Conservation (phyloP, 202 grass and related monocot species). For the Zizania palustris region DNA sequence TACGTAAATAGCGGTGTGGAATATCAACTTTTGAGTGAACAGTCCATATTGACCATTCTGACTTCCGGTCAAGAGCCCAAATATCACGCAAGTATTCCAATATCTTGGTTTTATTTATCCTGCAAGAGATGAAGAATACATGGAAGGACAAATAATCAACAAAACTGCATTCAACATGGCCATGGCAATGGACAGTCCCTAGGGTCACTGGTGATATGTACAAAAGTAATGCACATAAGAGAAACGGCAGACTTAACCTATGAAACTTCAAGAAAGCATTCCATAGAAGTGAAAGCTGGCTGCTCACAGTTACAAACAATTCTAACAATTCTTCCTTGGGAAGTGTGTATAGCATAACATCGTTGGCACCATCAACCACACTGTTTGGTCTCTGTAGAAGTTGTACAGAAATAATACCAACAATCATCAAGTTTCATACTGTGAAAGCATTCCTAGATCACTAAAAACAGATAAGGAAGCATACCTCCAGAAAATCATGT, state of each 20-base stretch:
- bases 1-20: slow-evolving; percentile 76
- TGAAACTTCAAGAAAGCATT: slow-evolving; percentile 98
- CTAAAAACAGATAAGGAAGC: slow-evolving; percentile 15
- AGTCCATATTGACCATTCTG: slow-evolving; percentile 99
- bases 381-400: slow-evolving; percentile 66
- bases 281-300: slow-evolving; percentile 91
- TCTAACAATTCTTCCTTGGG: slow-evolving; percentile 85
- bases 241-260: slow-evolving; percentile 52
- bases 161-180: neutral
- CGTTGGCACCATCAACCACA: slow-evolving; percentile 57
- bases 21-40: slow-evolving; percentile 92
- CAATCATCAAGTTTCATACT: slow-evolving; percentile 40
- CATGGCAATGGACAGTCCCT: neutral
- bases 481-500: slow-evolving; percentile 91
- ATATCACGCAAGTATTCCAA: slow-evolving; percentile 73
- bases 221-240: slow-evolving; percentile 18
- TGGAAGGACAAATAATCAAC: slow-evolving; percentile 13
- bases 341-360: slow-evolving; percentile 79
- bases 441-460: slow-evolving; percentile 24
- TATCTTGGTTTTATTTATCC: slow-evolving; percentile 89
- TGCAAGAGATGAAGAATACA: slow-evolving; percentile 43
- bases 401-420: slow-evolving; percentile 39
- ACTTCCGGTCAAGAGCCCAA: slow-evolving; percentile 79
- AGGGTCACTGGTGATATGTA: neutral
- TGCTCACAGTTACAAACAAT: slow-evolving; percentile 76